These are phyloP conservation scores for Massariosphaeria phaeospora DNA, from an alignment of 495 filamentous ascomycete genomes.

Conservation along the genomic window DNA sequence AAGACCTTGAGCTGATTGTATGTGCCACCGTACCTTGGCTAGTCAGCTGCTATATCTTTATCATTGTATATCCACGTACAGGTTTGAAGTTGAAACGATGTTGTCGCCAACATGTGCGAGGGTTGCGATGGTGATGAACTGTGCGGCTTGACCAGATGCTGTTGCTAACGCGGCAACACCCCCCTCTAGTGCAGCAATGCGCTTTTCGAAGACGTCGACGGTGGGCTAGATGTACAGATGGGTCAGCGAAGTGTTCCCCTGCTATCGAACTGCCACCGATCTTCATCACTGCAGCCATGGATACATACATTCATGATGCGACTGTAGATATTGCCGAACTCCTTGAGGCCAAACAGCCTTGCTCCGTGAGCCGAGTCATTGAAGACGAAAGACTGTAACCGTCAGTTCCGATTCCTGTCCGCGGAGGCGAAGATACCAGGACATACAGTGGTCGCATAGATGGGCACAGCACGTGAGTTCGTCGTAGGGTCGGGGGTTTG, in stretches of 20 bases:
- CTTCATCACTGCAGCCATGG: too few relatives aligned
- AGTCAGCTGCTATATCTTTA: neutral
- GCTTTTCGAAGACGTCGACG: conserved; percentile 96
- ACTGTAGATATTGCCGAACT: conserved; percentile 98
- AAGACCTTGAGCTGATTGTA: conserved; percentile 98
- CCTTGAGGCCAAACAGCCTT: conserved; percentile 92
- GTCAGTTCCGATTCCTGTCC: conserved; percentile 3
- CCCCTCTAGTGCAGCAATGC: conserved; percentile 91
- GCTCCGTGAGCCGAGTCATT: conserved; percentile 97
- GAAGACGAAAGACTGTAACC: conserved; percentile 74
- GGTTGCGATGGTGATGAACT: conserved; percentile 87
- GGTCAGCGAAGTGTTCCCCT: neutral
- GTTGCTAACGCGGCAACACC: conserved; percentile 87
- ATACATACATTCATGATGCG: conserved; percentile 80
- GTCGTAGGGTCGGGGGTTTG: conserved; percentile 81
- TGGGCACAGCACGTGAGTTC: conserved; percentile 88
- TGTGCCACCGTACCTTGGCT: conserved; percentile 70
- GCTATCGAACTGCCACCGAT: too few relatives aligned
- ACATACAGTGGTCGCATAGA: conserved; percentile 86
- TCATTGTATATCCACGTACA: conserved; percentile 44
- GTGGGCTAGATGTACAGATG: conserved; percentile 59
- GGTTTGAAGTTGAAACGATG: conserved; percentile 85
- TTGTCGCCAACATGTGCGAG: conserved; percentile 86
- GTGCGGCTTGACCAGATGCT: conserved; percentile 86
- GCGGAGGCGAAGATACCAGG: too few relatives aligned